These are phyloP conservation scores for Lipomyces anomalus DNA, from an alignment of 805 yeast genomes.

Conservation along the genomic window DNA sequence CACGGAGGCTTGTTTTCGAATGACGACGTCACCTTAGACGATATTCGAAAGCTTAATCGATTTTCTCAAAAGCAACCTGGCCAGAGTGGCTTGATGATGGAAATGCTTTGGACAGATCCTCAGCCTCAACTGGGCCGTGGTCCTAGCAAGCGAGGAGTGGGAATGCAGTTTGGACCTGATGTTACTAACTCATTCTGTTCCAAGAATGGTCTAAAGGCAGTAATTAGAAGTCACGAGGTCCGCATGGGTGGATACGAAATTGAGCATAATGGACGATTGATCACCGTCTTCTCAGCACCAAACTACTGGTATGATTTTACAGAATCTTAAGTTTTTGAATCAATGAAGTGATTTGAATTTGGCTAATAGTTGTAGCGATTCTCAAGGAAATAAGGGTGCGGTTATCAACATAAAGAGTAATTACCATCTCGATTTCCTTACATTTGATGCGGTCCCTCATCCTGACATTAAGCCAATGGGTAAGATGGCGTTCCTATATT, in stretches of 20 bases:
- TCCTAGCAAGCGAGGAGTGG: slow-evolving; percentile 90
- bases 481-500: slow-evolving; percentile 3
- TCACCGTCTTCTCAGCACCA: slow-evolving; percentile 97
- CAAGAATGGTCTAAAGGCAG: slow-evolving; percentile 62
- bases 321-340: not conserved
- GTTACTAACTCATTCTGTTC: slow-evolving; percentile 75
- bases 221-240: slow-evolving; percentile 93
- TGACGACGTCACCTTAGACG: slow-evolving; percentile 63
- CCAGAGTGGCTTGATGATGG: slow-evolving; percentile 90
- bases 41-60: slow-evolving; percentile 65
- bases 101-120: slow-evolving; percentile 95
- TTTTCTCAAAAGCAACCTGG: slow-evolving; percentile 71
- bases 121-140: slow-evolving; percentile 71
- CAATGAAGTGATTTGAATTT: not conserved
- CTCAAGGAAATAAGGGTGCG: slow-evolving; percentile 87
- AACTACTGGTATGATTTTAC: slow-evolving; percentile 49
- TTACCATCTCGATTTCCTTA: slow-evolving; percentile 41
- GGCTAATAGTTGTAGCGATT: slow-evolving; percentile 55
- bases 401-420: slow-evolving; percentile 65
- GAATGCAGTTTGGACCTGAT: slow-evolving; percentile 96
- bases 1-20: slow-evolving; percentile 93
- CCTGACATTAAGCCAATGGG: slow-evolving; percentile 92
- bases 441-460: slow-evolving; percentile 79
- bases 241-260: slow-evolving; percentile 83
- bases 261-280: slow-evolving; percentile 79